These are phyloP conservation scores for Podila clonocystis DNA, from an alignment of 192 early-diverging fungal species.

Conservation along the genomic window DNA sequence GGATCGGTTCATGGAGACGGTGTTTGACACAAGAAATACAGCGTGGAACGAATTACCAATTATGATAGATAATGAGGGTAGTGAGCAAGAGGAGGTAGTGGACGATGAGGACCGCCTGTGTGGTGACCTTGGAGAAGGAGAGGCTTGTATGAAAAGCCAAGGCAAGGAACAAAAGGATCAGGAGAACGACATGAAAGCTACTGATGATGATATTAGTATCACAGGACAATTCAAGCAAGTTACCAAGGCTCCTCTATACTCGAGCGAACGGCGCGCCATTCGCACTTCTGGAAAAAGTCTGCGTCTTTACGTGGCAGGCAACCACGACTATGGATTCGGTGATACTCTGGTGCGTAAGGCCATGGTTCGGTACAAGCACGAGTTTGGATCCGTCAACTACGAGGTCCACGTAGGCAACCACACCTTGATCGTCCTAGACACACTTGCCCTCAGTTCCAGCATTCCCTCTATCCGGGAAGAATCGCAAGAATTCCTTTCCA, in stretches of 20 bases:
- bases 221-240: conserved; percentile 11
- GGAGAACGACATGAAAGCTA: too few relatives aligned
- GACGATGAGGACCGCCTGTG: not conserved
- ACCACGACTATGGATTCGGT: conserved; percentile 95
- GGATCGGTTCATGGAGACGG: conserved; percentile 23
- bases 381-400: conserved; percentile 69
- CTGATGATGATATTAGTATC: conserved; percentile 49
- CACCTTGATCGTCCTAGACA: conserved; percentile 78
- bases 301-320: conserved; percentile 81
- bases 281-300: conserved; percentile 34
- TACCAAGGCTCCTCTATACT: not conserved
- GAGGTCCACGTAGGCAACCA: conserved; percentile 66
- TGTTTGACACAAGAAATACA: conserved; percentile 9
- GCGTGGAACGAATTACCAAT: conserved; percentile 19
- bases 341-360: conserved; percentile 58
- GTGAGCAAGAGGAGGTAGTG: not conserved
- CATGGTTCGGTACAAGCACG: conserved; percentile 56
- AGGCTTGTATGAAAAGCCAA: too few relatives aligned
- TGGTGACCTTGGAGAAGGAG: conserved; percentile 17
- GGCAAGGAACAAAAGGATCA: too few relatives aligned
- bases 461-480: conserved; percentile 55
- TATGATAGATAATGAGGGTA: conserved; percentile 10
- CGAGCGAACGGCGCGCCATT: conserved; percentile 20
- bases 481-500: conserved; percentile 63
- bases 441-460: conserved; percentile 72